Evolutionary conservation across 1,284 basidiomycete genomes (phyloP).

Genomic region (Peniophora sp.): DNA sequence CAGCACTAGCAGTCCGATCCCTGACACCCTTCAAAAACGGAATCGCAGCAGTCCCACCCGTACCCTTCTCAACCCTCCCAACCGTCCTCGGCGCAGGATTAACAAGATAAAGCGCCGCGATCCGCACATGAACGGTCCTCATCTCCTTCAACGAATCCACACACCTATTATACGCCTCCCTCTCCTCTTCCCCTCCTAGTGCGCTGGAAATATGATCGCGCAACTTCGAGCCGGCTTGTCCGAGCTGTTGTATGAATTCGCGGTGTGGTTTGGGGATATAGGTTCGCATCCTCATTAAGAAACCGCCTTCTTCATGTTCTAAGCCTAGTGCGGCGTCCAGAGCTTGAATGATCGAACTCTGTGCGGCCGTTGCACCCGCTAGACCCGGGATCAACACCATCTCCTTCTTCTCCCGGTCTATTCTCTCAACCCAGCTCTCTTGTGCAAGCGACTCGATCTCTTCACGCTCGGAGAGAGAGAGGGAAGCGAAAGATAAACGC

Average conservation of each 20-base stretch:
- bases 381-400: not conserved
- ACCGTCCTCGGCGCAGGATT: conserved; percentile 15
- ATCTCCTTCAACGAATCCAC: conserved; percentile 37
- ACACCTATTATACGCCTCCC: conserved; percentile 35
- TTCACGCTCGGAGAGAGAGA: not conserved
- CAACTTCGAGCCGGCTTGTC: conserved; percentile 20
- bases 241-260: conserved; percentile 43
- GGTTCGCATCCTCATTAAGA: conserved; percentile 39
- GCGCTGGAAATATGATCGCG: conserved; percentile 16
- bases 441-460: not conserved
- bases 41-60: conserved; percentile 7
- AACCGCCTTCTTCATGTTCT: conserved; percentile 20
- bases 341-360: conserved; percentile 10
- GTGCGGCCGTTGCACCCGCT: conserved; percentile 8
- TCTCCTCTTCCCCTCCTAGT: conserved; percentile 8
- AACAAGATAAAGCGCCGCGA: conserved; percentile 43
- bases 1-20: conserved; percentile 6
- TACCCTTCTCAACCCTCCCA: conserved; percentile 2
- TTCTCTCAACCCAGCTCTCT: conserved; percentile 2
- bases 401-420: conserved; percentile 1
- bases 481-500: not conserved
- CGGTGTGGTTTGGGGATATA: conserved; percentile 52
- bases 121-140: conserved; percentile 45
- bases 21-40: conserved; percentile 9
- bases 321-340: conserved; percentile 10